Evolutionary conservation across 208 protist genomes (phyloP), one percentile per base, ranked within the genome.

Genomic region (Leishmania martiniquensis): DNA sequence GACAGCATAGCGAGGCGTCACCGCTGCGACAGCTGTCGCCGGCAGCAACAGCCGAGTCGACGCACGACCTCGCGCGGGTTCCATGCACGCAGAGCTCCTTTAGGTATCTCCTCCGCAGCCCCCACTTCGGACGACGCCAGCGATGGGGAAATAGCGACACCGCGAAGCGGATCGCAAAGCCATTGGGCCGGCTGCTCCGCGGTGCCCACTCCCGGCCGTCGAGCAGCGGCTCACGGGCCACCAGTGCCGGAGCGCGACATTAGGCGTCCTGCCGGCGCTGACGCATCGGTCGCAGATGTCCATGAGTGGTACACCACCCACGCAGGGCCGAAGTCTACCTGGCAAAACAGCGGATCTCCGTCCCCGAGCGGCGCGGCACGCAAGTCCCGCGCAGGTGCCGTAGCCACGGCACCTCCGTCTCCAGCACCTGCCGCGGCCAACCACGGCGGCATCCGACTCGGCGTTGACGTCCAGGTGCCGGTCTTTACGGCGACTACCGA

Each of bases 401-500:
- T n/a, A 1, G 63, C 63, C 9, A 17, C 37, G 6, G 63, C 25
- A 39, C 13, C 17, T 5, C 34, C 29, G 15, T 9, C 62, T 20
- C 15, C 62, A 44, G n/a, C 44, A 10, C 22, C 65, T 69, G 65
- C 45, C 13, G 15, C 39, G 9, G 68, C 17, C 47, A 32, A 51
- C 22, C 3, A 39, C 68, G 49, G 68, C n/a, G 15, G 2, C 29
- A 29, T 32, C 13, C 32, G 9, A 44, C 32, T 12, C 32, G 42
- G 68, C 68, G 70, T 37, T 71, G 44, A 70, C 60, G 54, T 32
- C 13, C 65, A 51, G 10, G 22, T 66, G 37, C 52, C 70, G 20
- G 47, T 52, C 10, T 90, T 87, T 52, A 71, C 79, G 20, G 81
- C 78, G 15, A 80, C 81, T 54, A 78, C 77, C 15, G 79, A 82